Base-by-base conservation (phyloP, 2,329 filamentous ascomycete species). In the Neopestalotiopsis sp. region DNA sequence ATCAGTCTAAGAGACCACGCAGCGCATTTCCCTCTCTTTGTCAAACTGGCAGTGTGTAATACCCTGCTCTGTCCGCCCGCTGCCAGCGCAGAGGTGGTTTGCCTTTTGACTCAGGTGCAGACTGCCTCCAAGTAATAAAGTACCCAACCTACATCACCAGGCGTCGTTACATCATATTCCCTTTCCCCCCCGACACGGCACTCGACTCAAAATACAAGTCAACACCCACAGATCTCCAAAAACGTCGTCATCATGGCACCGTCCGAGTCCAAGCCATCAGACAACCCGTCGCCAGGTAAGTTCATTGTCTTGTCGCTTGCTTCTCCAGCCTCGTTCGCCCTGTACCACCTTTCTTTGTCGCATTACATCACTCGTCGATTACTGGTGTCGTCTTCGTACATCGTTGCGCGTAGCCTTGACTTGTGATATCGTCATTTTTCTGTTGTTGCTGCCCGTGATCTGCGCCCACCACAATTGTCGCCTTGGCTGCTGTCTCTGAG, bases 211-310 rank as follows among this genome's bases (percentile, higher is more conserved):
- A 73, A 68, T 72, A 73, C 73, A 74, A 42, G 56, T 65, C 59
- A 62, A 59, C 67, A 69, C 40, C 67, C 42, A 59, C 38, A 65
- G 40, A 28, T 66, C 40, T 28, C 75, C 45, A 53, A 53, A 49
- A 77, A 78, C 73, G 75, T 77, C 76, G 76, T 78, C 78, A 79
- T 76, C 71, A 79, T 79, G 77, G 76, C 78, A 70, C 74, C 77
- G 68, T 72, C 76, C 72, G 77, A 77, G 70, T 72, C 74, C 72
- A 79, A 79, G 69, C 72, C 76, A 61, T 74, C 75, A 71, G 76
- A 79, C 71, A 78, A 76, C 72, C 70, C 77, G 74, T 76, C 75
- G 70, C 71, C 77, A 76, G 76, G 78, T 79, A 71, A 78, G 77
- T 71, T 73, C 61, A 61, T 66, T 65, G 59, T 30, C 32, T 38